phyloP scores from a whole-genome alignment of 129 eudicot genomes.

The Gnaphalium uliginosum region DNA sequence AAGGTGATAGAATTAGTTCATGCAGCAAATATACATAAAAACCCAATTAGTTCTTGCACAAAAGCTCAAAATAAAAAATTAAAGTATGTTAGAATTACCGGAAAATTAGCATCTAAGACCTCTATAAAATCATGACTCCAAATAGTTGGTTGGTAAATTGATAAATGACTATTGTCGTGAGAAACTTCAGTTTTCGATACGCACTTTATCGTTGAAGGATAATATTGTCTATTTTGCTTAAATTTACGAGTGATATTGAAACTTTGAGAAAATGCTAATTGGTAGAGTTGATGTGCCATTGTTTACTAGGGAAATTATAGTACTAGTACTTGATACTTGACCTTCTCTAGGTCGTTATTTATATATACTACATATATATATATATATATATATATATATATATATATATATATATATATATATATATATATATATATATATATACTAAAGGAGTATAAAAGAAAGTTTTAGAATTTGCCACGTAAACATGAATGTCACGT shows the following conservation, averaged over 20 bases:
- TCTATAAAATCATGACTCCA: constrained; percentile 30
- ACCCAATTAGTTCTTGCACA: background rate
- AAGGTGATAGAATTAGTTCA: background rate
- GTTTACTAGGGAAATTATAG: too few relatives aligned
- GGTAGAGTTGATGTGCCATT: background rate
- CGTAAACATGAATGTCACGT: too few relatives aligned
- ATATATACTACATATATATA: too few relatives aligned
- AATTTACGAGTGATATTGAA: background rate
- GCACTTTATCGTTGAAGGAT: background rate
- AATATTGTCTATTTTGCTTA: too few relatives aligned
- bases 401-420: too few relatives aligned
- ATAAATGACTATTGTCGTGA: background rate
- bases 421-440: too few relatives aligned
- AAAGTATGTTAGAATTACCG: background rate
- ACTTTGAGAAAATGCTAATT: background rate
- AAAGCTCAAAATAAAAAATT: background rate
- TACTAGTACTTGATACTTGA: too few relatives aligned
- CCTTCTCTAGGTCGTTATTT: too few relatives aligned
- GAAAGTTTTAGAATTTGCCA: too few relatives aligned
- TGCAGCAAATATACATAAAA: background rate
- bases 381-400: too few relatives aligned
- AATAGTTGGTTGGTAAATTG: constrained; percentile 17
- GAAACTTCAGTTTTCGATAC: background rate
- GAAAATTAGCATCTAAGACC: background rate
- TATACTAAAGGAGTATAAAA: too few relatives aligned